Evolutionary conservation across 495 filamentous ascomycete genomes (phyloP), one percentile per base, ranked within the genome.

Genomic region (Penicillium turbatum): DNA sequence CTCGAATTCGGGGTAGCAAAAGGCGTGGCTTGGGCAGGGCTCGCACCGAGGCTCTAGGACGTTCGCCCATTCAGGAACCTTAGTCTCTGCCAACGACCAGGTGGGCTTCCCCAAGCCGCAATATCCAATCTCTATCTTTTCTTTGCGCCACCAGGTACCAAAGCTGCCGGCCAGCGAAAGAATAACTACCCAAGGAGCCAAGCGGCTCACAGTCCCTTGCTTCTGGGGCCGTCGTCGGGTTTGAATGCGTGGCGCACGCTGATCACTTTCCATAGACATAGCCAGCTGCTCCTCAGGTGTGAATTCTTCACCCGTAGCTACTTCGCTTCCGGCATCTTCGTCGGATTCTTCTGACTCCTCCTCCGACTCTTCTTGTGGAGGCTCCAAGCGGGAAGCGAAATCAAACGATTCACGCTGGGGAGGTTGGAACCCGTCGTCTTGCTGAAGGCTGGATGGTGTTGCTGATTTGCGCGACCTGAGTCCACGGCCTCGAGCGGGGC

Each of bases 91-190:
- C 39, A 81, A 53, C 5, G 76, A 77, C 67, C 75, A 75, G 26
- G 79, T 82, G 32, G 82, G 74, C 53, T 83, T 79, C 15, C 91
- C 93, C 56, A 93, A 82, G 19, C 92, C 92, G 67, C 93, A 98
- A 67, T 92, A 98, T 24, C 93, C 93, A 37, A 96, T 89, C 34
- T 89, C 89, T 11, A 95, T 71, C 78, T 97, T 97, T 69, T 98
- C 95, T 54, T 92, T 87, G 45, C 95, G 80, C 80, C 89, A 97
- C 82, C 90, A 92, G 35, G 79, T 78, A 21, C 77, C 87, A 55
- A 93, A 90, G 5, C 87, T 84, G 21, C 76, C 78, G 24, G 95
- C 56, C 5, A 95, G 67, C 0, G 83, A 81, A 0, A 86, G 55
- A 12, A 87, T 57, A 5, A 95, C 78, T 11, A 87, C 72, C 73